Evolutionary conservation across 768 basidiomycete species (phyloP), one percentile per base, ranked within the genome.

Genomic region (Leccinellum albellum): DNA sequence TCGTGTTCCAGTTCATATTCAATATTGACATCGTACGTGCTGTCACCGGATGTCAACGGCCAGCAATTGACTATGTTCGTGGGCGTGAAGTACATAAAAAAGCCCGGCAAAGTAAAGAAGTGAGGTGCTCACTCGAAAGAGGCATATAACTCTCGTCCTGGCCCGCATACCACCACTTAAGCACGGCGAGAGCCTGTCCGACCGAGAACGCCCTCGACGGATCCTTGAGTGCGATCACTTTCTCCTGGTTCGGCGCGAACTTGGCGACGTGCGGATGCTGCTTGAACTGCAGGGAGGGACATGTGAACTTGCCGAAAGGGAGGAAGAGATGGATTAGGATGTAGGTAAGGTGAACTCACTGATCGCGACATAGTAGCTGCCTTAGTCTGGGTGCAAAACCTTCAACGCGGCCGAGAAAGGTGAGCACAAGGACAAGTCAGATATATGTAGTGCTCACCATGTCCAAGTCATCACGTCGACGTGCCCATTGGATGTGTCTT

Each of bases 201-300:
- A 98, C 87, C 1, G 94, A 96, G 82, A 98, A 98, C 6, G 83
- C 76, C 62, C 86, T 80, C 40, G 85, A 81, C 3, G 88, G 68
- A 67, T 98, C 95, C 74, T 94, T 97, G 60, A 98, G 77, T 0
- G 87, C 86, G 42, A 98, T 79, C 20, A 87, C 71, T 37, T 89
- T 78, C 3, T 82, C 88, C 72, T 76, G 75, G 57, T 84, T 83
- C 12, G 87, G 84, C 0, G 76, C 77, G 59, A 95, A 92, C 74
- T 94, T 96, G 57, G 86, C 89, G 14, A 98, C 90, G 58, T 97
- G 88, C 7, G 96, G 96, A 66, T 98, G 97, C 64, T 97, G 94
- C 74, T 98, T 98, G 82, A 96, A 97, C 71, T 96, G 94, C 44
- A 98, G n/a, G n/a, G n/a, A n/a, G n/a, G n/a, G n/a, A n/a, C n/a